phyloP scores from a whole-genome alignment of 495 filamentous ascomycete genomes.

The Filosporella fistucella region DNA sequence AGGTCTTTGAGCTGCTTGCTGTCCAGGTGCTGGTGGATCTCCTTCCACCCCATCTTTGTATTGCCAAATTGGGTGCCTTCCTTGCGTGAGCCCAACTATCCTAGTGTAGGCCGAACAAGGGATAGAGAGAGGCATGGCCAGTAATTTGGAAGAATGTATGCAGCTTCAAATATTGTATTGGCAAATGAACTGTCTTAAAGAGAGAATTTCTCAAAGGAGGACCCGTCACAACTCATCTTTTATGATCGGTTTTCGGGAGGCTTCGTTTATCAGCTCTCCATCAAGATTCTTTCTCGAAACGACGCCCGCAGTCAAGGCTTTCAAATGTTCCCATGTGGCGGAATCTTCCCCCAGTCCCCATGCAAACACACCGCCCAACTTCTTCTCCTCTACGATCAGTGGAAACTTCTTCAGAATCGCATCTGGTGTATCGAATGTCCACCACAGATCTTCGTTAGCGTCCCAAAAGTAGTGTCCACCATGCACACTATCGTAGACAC shows the following conservation, averaged over 20 bases:
- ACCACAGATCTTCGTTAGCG: slow-evolving; percentile 53
- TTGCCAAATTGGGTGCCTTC: too few species aligned
- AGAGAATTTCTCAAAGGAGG: too few species aligned
- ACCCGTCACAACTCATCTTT: too few species aligned
- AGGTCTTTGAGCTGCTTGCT: background rate
- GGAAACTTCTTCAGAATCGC: slow-evolving; percentile 60
- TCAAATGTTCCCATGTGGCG: slow-evolving; percentile 50
- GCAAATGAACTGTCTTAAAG: too few species aligned
- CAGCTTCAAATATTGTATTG: slow-evolving; percentile 13
- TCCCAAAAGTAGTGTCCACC: slow-evolving; percentile 74
- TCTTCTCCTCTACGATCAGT: slow-evolving; percentile 50
- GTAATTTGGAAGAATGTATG: background rate
- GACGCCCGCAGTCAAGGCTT: slow-evolving; percentile 50
- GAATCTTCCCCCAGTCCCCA: slow-evolving; percentile 75
- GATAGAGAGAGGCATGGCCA: background rate
- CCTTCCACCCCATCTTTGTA: too few species aligned
- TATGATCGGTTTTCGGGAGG: too few species aligned
- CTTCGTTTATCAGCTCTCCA: too few species aligned
- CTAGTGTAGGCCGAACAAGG: too few species aligned
- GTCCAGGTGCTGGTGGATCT: too few species aligned
- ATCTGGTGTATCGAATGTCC: slow-evolving; percentile 69
- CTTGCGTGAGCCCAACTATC: too few species aligned
- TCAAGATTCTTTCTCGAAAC: too few species aligned
- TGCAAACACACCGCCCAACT: slow-evolving; percentile 65
- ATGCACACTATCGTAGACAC: slow-evolving; percentile 49